Evolutionary conservation across 2,329 filamentous ascomycete species (phyloP), one percentile per base, ranked within the genome.

Genomic region (Nothopassalora personata): DNA sequence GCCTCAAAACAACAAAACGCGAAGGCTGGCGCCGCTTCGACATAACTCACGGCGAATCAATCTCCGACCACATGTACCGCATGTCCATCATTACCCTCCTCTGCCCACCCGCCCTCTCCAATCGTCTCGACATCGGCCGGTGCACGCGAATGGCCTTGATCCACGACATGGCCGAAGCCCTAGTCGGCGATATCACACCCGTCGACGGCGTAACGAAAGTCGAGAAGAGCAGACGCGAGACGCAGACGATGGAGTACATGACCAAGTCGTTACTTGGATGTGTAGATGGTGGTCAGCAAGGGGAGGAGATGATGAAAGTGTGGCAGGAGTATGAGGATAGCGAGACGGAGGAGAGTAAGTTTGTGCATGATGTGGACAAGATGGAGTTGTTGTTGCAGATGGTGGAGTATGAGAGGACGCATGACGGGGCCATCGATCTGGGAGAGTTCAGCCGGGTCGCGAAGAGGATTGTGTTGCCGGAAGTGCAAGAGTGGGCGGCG

Each of bases 51-150:
- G 89, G 90, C 73, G 94, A 99, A 76, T 96, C 91, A 1, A 97
- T 99, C 71, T 84, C 90, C 56, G 94, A 99, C 78, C 94, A 99
- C 81, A 99, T 99, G 94, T 99, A 97, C 77, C 91, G 94, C 77
- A 99, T 99, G 94, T 91, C 92, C 53, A 84, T 99, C 67, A 91
- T 99, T 74, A 91, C 90, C 64, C 90, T 99, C 86, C 84, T 97
- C 65, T 91, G 91, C 2, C 93, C 94, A 1, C 81, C 89, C 0
- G 77, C 87, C 1, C 83, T 97, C 10, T 81, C 86, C 2, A 76
- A 84, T 0, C 83, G 83, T 43, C 80, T 97, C 70, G 88, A 97
- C 72, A 81, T 96, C 43, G 76, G 83, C 28, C 87, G 86, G 67
- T 99, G 94, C 80, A 93, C 91, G 68, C 90, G 90, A 77, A 97